Base-by-base conservation (phyloP, 331 rosid species). In the Malus hybrid region DNA sequence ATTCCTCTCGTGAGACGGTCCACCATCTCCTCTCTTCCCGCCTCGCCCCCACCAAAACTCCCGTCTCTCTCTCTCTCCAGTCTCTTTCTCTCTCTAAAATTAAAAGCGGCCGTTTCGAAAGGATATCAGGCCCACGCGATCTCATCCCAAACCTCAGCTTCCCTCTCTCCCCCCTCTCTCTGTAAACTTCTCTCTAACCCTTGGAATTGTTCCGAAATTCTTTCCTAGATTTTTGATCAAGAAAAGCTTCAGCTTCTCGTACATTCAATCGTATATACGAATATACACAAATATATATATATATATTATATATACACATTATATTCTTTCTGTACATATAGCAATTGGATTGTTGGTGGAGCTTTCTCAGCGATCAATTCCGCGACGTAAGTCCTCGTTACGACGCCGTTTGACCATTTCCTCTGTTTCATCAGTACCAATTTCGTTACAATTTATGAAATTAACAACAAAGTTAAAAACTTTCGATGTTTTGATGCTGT, bases 41-140 rank as follows among this genome's bases (percentile, higher is more conserved):
- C 39, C 39, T n/a, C 61, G 7, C 1, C 29, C 67, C 24, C 20
- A 34, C 66, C 54, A 68, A 68, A 67, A 68, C 32, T 20, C 57
- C 46, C 79, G 50, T 48, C 79, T 66, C 60, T 12, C 15, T 12
- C 15, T 15, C 52, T 24, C 63, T 27, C 12, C 74, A 11, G 39
- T 9, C 63, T 18, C 24, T 13, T 34, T 69, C 27, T 36, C 57
- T 61, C 82, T 66, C 61, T 27, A 62, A 75, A 76, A 33, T 50
- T 9, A 55, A 76, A 79, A 56, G 65, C 32, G 31, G 74, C 75
- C 67, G 69, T 75, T 67, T 76, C 32, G 60, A 55, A 76, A 68
- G 84, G 76, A 73, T 69, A 81, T 66, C 76, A 77, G 80, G 84
- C 85, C 86, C 89, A 83, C 86, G 69, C 82, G 85, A 85, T 80